These are phyloP conservation scores for Leishmania turanica DNA, from an alignment of 208 protist genomes.

Conservation along the genomic window DNA sequence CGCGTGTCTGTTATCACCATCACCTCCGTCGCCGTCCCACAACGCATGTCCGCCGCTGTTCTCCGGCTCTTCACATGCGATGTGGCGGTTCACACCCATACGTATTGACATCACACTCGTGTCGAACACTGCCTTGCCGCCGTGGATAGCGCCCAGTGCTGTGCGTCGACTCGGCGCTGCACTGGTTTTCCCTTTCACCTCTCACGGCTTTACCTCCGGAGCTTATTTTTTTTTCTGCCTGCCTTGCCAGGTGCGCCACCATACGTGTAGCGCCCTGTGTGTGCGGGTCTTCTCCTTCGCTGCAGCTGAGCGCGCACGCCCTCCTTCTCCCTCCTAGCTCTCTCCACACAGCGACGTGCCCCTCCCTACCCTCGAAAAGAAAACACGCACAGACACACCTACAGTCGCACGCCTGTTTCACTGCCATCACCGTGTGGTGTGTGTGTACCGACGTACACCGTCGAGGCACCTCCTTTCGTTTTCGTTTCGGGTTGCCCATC, in stretches of 20 bases:
- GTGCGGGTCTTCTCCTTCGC: not conserved
- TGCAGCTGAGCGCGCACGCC: too few species aligned
- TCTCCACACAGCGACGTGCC: not conserved
- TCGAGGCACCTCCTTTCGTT: not conserved
- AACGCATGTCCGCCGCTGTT: not conserved
- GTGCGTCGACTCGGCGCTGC: not conserved
- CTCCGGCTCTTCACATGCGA: not conserved
- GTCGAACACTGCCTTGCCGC: not conserved
- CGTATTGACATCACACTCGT: not conserved
- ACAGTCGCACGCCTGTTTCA: not conserved
- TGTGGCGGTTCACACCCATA: not conserved
- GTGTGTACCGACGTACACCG: not conserved
- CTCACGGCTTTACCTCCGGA: not conserved
- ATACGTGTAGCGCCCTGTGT: not conserved
- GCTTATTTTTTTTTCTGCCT: not conserved
- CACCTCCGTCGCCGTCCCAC: not conserved
- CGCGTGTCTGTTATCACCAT: not conserved
- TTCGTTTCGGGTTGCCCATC: not conserved
- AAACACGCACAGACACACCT: not conserved
- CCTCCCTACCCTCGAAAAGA: not conserved
- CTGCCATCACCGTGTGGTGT: not conserved
- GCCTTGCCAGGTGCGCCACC: too few species aligned
- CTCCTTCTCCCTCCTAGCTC: not conserved
- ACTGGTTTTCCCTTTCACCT: not conserved
- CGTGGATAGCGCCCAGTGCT: not conserved